Evolutionary conservation across 805 yeast species (phyloP), one percentile per base, ranked within the genome.

Genomic region (Blastobotrys terrestris): DNA sequence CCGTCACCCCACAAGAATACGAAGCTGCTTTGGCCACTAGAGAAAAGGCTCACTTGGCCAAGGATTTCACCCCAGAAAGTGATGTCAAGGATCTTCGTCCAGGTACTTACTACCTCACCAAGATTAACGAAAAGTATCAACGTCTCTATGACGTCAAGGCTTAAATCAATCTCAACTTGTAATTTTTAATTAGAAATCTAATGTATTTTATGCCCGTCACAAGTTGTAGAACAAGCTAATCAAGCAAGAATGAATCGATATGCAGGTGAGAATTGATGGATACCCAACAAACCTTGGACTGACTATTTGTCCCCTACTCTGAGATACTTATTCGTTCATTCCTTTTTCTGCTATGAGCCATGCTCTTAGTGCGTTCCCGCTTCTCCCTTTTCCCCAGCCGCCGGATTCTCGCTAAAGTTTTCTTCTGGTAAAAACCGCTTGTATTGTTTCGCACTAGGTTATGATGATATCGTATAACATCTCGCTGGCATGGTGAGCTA

Each of bases 11-110:
- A 57, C 77, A 77, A 65, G 83, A 85, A 64, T 94, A 89, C 73
- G 87, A 90, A 70, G 81, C 74, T 26, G 91, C 92, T 48, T 79
- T 94, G 61, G 84, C 74, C 22, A 77, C 87, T 62, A 89, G 99
- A 77, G 99, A 94, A 76, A 78, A 80, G 64, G 87, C 92, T 47
- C 97, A 92, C 68, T 74, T 89, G 69, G 79, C 88, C 72, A 88
- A 89, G 72, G 73, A 76, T 60, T 85, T 80, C 77, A 74, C 76
- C 68, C 99, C 99, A 62, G 69, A 75, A 55, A 98, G 98, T 48
- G 74, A 84, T 44, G 76, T 81, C 60, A 96, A 88, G 15, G 74
- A 78, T 65, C 72, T 94, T 63, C 76, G 80, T 54, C 58, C 74
- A 21, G 97, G 97, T 51, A 78, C 89, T 50, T 94, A 87, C 76